Base-by-base conservation (phyloP, 2,329 filamentous ascomycete genomes). In the Sporothrix mexicana region DNA sequence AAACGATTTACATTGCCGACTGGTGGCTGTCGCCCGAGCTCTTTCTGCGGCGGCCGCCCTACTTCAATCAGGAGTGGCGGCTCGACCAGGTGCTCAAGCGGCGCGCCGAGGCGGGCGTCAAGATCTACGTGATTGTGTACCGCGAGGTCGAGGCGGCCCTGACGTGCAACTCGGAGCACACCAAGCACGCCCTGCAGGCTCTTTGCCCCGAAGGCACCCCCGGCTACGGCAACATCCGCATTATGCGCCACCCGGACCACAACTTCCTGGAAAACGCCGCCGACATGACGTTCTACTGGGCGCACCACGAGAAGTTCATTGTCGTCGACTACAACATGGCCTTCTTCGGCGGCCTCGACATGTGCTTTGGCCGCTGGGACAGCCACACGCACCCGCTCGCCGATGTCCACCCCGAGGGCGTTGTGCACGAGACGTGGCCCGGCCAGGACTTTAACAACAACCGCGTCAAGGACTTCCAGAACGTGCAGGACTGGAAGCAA, bases 361-460 rank as follows among this genome's bases (percentile, higher is more conserved):
- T 98, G 45, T 99, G 96, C 81, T 99, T 98, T 80, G 96, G 96
- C 9, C 90, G 96, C 70, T 98, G 95, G 95, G 96, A 99, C 78
- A 88, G 88, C 72, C 89, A 92, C 75, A 93, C 97, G 78, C 96
- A 98, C 82, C 88, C 91, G 0, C 86, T 98, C 15, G 88, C 95
- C 0, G 96, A 98, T 80, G 90, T 95, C 0, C 95, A 98, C 79
- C 95, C 95, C 0, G 90, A 91, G 59, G 93, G 93, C 23, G 88
- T 97, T 20, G 85, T 88, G 15, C 89, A 95, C 71, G 95, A 98
- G 80, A 86, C 98, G 23, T 99, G 94, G 86, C 95, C 96, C 0
- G 96, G 96, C 0, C 96, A 99, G 79, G 96, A 99, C 78, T 98
- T 97, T 85, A 98, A 98, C 82, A 98, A 98, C 82, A 98, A 97